Conservation (phyloP, 2,329 filamentous ascomycete species). For the Penicillium sp. region DNA sequence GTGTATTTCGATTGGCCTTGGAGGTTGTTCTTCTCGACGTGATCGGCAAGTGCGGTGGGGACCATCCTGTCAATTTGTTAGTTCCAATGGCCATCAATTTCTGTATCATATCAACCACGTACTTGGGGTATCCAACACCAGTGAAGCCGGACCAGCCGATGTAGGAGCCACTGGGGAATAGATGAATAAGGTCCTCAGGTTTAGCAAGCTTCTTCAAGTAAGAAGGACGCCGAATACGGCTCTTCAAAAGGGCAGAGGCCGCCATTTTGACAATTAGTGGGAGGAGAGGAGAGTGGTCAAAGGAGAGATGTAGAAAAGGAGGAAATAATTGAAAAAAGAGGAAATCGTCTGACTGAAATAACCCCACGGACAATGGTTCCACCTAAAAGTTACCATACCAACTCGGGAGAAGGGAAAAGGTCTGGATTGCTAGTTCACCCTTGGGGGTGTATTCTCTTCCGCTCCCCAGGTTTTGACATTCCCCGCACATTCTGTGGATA, state of each 20-base stretch:
- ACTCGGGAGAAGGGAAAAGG: slow-evolving; percentile 15
- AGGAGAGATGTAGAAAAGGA: slow-evolving; percentile 12
- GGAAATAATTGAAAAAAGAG: not conserved
- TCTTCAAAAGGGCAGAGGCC: slow-evolving; percentile 73
- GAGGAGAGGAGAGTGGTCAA: slow-evolving; percentile 17
- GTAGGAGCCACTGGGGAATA: slow-evolving; percentile 83
- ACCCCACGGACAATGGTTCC: not conserved
- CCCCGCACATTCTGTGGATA: not conserved
- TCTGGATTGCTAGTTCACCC: not conserved
- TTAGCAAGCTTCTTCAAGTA: slow-evolving; percentile 78
- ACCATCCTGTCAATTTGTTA: slow-evolving; percentile 62
- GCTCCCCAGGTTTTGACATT: slow-evolving; percentile 2
- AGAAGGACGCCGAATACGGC: slow-evolving; percentile 72
- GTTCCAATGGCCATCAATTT: not conserved
- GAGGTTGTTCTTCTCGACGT: slow-evolving; percentile 83
- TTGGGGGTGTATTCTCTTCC: slow-evolving; percentile 5
- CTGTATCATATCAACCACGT: slow-evolving; percentile 32
- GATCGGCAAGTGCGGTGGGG: slow-evolving; percentile 79
- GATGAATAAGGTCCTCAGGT: slow-evolving; percentile 74
- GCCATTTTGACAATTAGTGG: slow-evolving; percentile 38
- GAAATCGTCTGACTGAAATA: slow-evolving; percentile 2
- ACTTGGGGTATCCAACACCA: slow-evolving; percentile 87
- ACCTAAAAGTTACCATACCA: not conserved
- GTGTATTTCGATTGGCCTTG: slow-evolving; percentile 84
- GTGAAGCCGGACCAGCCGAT: slow-evolving; percentile 92